Evolutionary conservation across 495 filamentous ascomycete species (phyloP).

Genomic region (Apodospora peruviana): DNA sequence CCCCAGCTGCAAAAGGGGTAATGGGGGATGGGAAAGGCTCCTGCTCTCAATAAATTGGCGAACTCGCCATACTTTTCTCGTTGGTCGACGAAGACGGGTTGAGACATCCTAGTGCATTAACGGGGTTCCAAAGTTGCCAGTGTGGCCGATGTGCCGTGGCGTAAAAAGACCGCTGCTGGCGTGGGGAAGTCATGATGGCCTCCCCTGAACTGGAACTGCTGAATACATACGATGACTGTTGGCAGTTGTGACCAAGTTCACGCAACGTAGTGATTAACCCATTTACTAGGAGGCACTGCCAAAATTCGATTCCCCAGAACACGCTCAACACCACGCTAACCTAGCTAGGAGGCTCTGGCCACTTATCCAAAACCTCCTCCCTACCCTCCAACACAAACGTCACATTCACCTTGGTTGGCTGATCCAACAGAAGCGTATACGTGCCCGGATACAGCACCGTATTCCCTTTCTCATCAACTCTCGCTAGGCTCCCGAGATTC

Average conservation of each 20-base stretch:
- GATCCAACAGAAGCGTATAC: conserved; percentile 56
- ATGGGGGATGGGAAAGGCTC: conserved; percentile 31
- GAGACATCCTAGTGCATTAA: too few species aligned
- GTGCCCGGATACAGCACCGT: conserved; percentile 59
- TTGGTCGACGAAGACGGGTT: conserved; percentile 28
- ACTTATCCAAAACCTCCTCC: conserved; percentile 18
- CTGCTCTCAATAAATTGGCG: conserved; percentile 27
- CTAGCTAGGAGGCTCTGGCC: conserved; percentile 18
- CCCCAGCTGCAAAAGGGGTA: conserved; percentile 14
- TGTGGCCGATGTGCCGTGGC: too few species aligned
- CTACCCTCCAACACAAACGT: conserved; percentile 42
- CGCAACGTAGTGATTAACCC: too few species aligned
- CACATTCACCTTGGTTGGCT: conserved; percentile 26
- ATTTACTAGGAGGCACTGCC: too few species aligned
- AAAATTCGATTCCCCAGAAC: too few species aligned
- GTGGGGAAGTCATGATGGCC: too few species aligned
- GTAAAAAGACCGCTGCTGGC: too few species aligned
- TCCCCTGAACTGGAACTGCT: too few species aligned
- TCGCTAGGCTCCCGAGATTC: conserved; percentile 53
- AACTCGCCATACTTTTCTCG: conserved; percentile 15
- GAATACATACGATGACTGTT: conserved; percentile 10
- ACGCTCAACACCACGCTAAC: too few species aligned
- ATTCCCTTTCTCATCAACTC: conserved; percentile 54
- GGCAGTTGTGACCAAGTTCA: too few species aligned
- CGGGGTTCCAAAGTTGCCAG: too few species aligned